Percentiles rank a stretch among this genome's conserved stretches.
phyloP scores from a whole-genome alignment of 1,139 yeast genomes.

The Geotrichum klebahnii region DNA sequence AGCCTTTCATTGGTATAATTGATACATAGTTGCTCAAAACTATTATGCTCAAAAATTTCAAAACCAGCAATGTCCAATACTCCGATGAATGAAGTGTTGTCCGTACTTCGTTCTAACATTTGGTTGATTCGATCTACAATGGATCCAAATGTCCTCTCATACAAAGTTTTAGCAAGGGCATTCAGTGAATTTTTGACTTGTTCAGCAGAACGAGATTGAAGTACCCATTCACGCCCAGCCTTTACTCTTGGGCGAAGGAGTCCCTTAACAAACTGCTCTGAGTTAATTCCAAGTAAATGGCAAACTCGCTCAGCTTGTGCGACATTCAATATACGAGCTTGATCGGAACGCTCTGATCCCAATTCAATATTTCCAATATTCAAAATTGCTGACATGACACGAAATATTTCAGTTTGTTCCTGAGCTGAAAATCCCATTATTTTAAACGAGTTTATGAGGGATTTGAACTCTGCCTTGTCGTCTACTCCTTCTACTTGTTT shows the following conservation, averaged over 20 bases:
- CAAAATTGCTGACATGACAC: conserved; percentile 68
- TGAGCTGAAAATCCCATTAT: conserved; percentile 63
- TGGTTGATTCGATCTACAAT: conserved; percentile 73
- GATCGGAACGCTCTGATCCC: conserved; percentile 63
- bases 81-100: conserved; percentile 67
- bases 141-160: conserved; percentile 76
- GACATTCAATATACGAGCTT: conserved; percentile 61
- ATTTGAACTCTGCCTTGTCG: conserved; percentile 64
- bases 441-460: conserved; percentile 60
- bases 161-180: conserved; percentile 81
- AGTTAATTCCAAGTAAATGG: conserved; percentile 60
- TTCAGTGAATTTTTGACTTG: conserved; percentile 82
- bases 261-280: conserved; percentile 52
- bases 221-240: conserved; percentile 85
- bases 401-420: conserved; percentile 59
- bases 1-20: conserved; percentile 93
- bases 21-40: conserved; percentile 94
- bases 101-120: conserved; percentile 49
- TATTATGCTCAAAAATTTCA: conserved; percentile 85
- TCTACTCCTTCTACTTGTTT: conserved; percentile 63
- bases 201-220: conserved; percentile 70
- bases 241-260: conserved; percentile 78
- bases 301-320: conserved; percentile 56
- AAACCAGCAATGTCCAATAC: conserved; percentile 96
- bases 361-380: conserved; percentile 84